Evolutionary conservation across 208 protist genomes (phyloP).

Genomic region (Crithidia sp.): DNA sequence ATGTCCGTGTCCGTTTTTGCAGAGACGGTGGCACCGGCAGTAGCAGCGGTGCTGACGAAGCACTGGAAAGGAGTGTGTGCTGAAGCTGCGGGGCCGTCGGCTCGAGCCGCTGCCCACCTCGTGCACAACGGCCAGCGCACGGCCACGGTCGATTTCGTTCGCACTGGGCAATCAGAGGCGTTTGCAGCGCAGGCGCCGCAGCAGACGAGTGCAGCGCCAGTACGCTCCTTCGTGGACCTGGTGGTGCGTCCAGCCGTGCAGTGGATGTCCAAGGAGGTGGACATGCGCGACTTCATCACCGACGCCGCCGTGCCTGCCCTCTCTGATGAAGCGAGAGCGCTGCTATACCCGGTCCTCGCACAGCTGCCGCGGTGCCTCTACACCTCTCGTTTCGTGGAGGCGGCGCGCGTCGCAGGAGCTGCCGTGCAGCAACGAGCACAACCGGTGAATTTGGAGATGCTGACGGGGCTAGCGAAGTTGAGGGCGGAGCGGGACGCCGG

Average conservation of each 20-base stretch:
- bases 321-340: constrained; percentile 12
- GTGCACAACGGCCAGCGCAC: constrained; percentile 1
- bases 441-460: constrained; percentile 10
- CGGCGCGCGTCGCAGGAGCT: not conserved
- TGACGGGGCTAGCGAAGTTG: constrained; percentile 43
- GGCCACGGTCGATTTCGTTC: not conserved
- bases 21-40: constrained; percentile 9
- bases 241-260: constrained; percentile 20
- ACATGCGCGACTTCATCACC: not conserved
- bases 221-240: not conserved
- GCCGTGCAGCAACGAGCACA: not conserved
- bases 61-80: constrained; percentile 8
- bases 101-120: not conserved
- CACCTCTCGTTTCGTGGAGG: constrained; percentile 25
- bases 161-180: not conserved
- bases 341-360: constrained; percentile 28
- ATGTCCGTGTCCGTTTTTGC: constrained; percentile 17
- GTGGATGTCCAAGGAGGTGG: constrained; percentile 5
- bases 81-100: not conserved
- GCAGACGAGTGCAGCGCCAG: not conserved
- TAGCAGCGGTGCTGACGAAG: constrained; percentile 18
- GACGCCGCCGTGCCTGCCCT: constrained; percentile 40
- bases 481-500: constrained; percentile 43
- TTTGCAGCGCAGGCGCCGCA: too few species aligned
- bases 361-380: constrained; percentile 20